Evolutionary conservation across 1,284 basidiomycete genomes (phyloP).

Genomic region (Mrakiaceae sp.): DNA sequence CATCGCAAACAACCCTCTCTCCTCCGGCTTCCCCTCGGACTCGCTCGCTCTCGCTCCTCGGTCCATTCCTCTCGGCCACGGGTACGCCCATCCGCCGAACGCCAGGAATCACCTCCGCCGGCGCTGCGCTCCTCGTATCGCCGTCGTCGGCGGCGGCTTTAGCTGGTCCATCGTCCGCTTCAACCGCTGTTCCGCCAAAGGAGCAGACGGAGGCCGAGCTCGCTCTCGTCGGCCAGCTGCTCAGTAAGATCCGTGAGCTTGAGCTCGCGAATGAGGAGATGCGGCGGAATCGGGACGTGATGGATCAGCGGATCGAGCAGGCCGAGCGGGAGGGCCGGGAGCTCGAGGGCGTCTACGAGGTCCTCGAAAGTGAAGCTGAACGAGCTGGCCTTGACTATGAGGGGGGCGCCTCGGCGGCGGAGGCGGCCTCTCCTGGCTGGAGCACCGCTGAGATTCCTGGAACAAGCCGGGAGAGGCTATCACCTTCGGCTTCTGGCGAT

Average conservation of each 20-base stretch:
- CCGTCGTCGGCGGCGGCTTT: too few species aligned
- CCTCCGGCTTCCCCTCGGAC: constrained; percentile 12
- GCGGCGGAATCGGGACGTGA: constrained; percentile 51
- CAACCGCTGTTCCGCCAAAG: not conserved
- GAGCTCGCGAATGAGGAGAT: constrained; percentile 63
- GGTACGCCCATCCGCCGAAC: not conserved
- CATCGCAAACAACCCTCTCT: not conserved
- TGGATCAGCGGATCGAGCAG: constrained; percentile 48
- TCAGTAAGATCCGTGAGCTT: constrained; percentile 65
- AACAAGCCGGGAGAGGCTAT: not conserved
- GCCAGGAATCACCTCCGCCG: not conserved
- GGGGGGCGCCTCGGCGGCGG: not conserved
- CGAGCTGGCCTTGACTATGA: constrained; percentile 32
- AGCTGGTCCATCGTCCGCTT: constrained; percentile 14
- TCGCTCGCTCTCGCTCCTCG: constrained; percentile 14
- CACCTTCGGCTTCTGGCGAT: not conserved
- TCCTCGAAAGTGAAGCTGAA: constrained; percentile 47
- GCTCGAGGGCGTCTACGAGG: constrained; percentile 59
- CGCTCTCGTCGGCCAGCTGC: constrained; percentile 54
- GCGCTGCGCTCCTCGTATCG: too few species aligned
- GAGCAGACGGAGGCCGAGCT: constrained; percentile 34
- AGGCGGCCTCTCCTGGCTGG: not conserved
- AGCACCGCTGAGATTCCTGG: not conserved
- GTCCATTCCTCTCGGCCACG: not conserved
- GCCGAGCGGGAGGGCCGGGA: constrained; percentile 58